These are phyloP conservation scores for Akanthomyces muscarius DNA, from an alignment of 2,329 filamentous ascomycete genomes.

Conservation along the genomic window DNA sequence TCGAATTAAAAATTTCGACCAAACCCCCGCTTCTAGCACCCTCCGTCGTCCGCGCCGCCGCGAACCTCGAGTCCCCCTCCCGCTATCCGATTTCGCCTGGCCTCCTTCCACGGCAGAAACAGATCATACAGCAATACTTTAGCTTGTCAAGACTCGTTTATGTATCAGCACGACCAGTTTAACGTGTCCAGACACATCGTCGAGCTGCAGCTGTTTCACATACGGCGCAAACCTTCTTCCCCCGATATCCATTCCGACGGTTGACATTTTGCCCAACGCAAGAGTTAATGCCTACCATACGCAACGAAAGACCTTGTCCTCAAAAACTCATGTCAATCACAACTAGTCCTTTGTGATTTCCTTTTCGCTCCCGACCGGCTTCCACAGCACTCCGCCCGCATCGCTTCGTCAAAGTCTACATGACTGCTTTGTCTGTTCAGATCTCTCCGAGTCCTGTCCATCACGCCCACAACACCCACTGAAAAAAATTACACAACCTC, in stretches of 20 bases:
- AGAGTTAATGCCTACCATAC: constrained; percentile 57
- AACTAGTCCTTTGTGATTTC: constrained; percentile 52
- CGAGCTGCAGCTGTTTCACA: constrained; percentile 96
- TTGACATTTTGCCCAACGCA: constrained; percentile 53
- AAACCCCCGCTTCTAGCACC: constrained; percentile 11
- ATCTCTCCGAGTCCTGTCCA: constrained; percentile 15
- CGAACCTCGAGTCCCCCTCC: constrained; percentile 2
- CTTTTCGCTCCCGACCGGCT: constrained; percentile 23
- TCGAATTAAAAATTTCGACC: constrained; percentile 5
- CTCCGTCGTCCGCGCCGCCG: constrained; percentile 3
- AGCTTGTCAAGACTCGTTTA: constrained; percentile 56
- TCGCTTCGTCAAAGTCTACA: constrained; percentile 10
- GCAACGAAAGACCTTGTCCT: constrained; percentile 44
- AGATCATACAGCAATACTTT: constrained; percentile 5
- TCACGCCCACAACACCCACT: constrained; percentile 12
- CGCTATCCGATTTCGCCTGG: constrained; percentile 17
- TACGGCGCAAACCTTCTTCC: constrained; percentile 90
- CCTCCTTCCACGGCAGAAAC: constrained; percentile 12
- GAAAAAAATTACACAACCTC: not conserved
- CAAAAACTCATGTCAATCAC: constrained; percentile 54
- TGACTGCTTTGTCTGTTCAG: constrained; percentile 16
- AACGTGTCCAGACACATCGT: constrained; percentile 93
- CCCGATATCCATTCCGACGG: constrained; percentile 87
- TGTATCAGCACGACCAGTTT: constrained; percentile 94
- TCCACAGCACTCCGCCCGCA: not conserved